These are phyloP conservation scores for Gossypium trilobum DNA, from an alignment of 441 rosid genomes.

Conservation along the genomic window DNA sequence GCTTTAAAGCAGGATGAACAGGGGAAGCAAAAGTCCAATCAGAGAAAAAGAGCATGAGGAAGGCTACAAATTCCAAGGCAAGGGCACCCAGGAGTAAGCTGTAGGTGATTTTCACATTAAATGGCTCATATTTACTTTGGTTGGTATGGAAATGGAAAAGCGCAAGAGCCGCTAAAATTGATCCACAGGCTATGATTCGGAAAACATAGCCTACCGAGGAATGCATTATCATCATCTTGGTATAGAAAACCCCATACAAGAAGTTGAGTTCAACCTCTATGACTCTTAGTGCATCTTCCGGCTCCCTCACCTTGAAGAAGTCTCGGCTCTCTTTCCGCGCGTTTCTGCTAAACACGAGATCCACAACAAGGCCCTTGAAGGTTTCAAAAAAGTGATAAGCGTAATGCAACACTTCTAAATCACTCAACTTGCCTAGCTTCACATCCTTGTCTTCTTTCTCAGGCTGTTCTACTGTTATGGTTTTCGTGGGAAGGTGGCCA, in stretches of 20 bases:
- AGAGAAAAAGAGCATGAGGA: constrained; percentile 34
- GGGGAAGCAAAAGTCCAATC: constrained; percentile 34
- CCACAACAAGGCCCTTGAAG: constrained; percentile 39
- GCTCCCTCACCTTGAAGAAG: constrained; percentile 15
- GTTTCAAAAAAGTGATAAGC: constrained; percentile 25
- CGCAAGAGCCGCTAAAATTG: constrained; percentile 19
- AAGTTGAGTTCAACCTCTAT: constrained; percentile 54
- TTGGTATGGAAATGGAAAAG: constrained; percentile 18
- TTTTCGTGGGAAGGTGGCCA: constrained; percentile 11
- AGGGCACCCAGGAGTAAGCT: constrained; percentile 39
- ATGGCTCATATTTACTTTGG: not conserved
- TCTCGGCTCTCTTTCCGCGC: constrained; percentile 29
- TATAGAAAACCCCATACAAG: constrained; percentile 39
- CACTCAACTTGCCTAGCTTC: not conserved
- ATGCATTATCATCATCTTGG: constrained; percentile 23
- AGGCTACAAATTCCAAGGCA: constrained; percentile 26
- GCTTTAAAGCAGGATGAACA: not conserved
- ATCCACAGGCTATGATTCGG: constrained; percentile 24
- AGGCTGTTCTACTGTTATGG: constrained; percentile 13
- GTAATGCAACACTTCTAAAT: constrained; percentile 24
- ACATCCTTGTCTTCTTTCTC: constrained; percentile 11
- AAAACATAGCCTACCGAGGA: not conserved
- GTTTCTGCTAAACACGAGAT: constrained; percentile 29
- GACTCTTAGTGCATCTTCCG: constrained; percentile 30
- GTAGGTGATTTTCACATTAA: constrained; percentile 37